Percentiles rank a stretch among this genome's conserved stretches.
Evolutionary conservation across 805 yeast species (phyloP).

Genomic region (Nakazawaea peltata): DNA sequence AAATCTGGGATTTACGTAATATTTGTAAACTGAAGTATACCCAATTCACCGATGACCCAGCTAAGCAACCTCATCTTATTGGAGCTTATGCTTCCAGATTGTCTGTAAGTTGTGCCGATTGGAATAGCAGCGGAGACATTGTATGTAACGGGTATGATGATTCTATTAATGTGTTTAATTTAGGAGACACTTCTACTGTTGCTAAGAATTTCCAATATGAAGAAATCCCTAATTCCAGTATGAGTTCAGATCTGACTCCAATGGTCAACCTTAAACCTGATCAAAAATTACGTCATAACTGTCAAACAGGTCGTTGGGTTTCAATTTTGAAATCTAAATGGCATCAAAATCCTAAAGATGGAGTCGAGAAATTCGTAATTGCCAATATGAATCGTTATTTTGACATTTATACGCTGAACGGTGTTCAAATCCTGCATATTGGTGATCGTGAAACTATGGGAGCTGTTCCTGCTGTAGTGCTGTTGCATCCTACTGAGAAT

Average conservation of each 20-base stretch:
- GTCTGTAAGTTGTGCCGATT: slow-evolving; percentile 79
- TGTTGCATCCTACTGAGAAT: slow-evolving; percentile 77
- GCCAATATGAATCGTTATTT: slow-evolving; percentile 89
- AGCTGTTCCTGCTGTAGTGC: slow-evolving; percentile 88
- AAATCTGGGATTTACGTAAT: slow-evolving; percentile 80
- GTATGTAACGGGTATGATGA: slow-evolving; percentile 95
- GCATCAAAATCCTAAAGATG: slow-evolving; percentile 68
- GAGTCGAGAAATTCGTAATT: slow-evolving; percentile 75
- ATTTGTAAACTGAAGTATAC: slow-evolving; percentile 44
- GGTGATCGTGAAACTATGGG: slow-evolving; percentile 50
- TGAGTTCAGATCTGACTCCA: slow-evolving; percentile 12
- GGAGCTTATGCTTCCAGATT: slow-evolving; percentile 68
- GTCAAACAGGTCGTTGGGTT: slow-evolving; percentile 97
- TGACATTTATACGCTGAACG: slow-evolving; percentile 74
- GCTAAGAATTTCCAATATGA: slow-evolving; percentile 13
- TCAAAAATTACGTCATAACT: slow-evolving; percentile 71
- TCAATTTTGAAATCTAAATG: slow-evolving; percentile 83
- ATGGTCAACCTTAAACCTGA: slow-evolving; percentile 47
- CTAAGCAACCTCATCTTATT: slow-evolving; percentile 37
- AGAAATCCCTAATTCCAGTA: slow-evolving; percentile 10
- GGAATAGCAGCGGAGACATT: slow-evolving; percentile 59
- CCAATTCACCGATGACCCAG: slow-evolving; percentile 38
- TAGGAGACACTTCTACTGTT: slow-evolving; percentile 28
- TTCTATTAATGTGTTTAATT: slow-evolving; percentile 64
- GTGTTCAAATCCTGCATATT: slow-evolving; percentile 72